Base-by-base conservation (phyloP, 306 rosid species). In the Fragaria ananassa region DNA sequence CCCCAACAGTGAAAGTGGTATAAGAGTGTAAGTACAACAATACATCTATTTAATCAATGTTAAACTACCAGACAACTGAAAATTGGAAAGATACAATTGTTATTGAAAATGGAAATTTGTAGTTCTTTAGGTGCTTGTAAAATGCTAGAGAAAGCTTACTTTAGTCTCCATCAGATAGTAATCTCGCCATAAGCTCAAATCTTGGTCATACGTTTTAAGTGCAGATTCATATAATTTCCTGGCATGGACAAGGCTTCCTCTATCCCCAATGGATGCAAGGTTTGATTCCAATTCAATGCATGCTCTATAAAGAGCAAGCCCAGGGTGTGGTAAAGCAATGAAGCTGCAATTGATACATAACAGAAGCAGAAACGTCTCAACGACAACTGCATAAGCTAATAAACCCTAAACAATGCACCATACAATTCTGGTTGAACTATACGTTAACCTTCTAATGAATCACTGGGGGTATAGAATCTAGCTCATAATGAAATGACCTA, bases 271-370 rank as follows among this genome's bases (percentile, higher is more conserved):
- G 47, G 86, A 86, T 51, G 98, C 90, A 77, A 90, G 82, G 74
- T 88, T 89, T 77, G 88, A 79, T 88, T 95, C 97, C 81, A 95
- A 76, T 75, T 89, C 92, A 68, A 90, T 90, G 87, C 97, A 92
- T 18, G 82, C 83, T 65, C 73, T 87, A 81, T 83, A 89, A 72
- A 87, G 44, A 54, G 82, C 92, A 78, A 92, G 90, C 77, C 99
- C 96, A 0, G 99, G 96, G 84, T 70, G 97, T 27, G 97, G 97
- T 71, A 92, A 81, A 78, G 89, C 89, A 47, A 85, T 84, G 86
- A 80, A 95, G 72, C 99, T 95, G 97, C 81, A 86, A 78, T 75
- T 62, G 71, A 63, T 60, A 77, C 68, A 72, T 18, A 21, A 31
- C n/a, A 70, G 6, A 68, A 62, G 51, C 50, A 53, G 44, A 39